Evolutionary conservation across 176 grass and related monocot genomes (phyloP).

Genomic region (Dactylis glomerata): DNA sequence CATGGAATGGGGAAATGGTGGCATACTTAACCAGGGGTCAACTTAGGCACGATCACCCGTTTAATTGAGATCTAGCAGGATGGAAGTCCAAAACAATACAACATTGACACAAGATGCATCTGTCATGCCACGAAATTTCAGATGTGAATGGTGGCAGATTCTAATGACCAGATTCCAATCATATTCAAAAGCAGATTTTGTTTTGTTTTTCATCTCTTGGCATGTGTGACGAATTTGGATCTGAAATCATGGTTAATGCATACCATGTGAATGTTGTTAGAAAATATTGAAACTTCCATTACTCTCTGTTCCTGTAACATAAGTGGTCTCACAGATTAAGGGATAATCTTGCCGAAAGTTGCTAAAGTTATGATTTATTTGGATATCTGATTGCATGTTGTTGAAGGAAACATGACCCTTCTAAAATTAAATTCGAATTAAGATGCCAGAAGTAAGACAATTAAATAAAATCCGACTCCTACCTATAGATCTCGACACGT

Average conservation of each 20-base stretch:
- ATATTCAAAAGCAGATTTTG: background rate
- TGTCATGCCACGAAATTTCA: background rate
- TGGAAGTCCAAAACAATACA: background rate
- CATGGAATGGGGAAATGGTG: background rate
- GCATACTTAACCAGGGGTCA: slow-evolving; percentile 11
- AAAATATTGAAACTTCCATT: background rate
- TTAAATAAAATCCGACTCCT: slow-evolving; percentile 17
- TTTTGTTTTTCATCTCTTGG: background rate
- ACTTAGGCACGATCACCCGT: background rate
- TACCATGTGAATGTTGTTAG: background rate
- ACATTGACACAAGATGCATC: background rate
- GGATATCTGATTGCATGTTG: background rate
- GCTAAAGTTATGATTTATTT: slow-evolving; percentile 16
- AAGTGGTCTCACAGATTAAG: background rate
- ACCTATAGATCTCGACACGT: slow-evolving; percentile 96
- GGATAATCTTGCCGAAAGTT: background rate
- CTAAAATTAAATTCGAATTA: slow-evolving; percentile 5
- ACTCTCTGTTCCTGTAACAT: background rate
- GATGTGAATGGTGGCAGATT: background rate
- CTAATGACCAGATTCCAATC: background rate
- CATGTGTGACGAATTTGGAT: background rate
- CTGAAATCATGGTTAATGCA: background rate
- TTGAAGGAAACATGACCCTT: background rate
- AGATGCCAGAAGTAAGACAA: background rate
- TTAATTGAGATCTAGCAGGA: background rate